Evolutionary conservation across 129 eudicot species (phyloP).

Genomic region (Heracleum sosnowskyi): DNA sequence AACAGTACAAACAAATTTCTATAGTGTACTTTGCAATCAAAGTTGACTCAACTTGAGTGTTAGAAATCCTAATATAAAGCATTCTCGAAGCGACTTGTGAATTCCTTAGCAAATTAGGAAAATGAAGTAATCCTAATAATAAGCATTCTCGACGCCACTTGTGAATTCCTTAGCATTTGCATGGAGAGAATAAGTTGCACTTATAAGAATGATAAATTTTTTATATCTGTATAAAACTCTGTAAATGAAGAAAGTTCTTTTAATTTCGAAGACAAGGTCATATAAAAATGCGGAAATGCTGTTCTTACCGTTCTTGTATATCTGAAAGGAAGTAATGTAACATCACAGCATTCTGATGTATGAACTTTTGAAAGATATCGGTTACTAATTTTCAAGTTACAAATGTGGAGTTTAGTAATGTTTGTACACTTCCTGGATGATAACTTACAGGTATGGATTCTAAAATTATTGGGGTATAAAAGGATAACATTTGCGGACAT

Average conservation of each 20-base stretch:
- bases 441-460: constrained; percentile 23
- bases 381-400: neutral
- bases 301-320: neutral
- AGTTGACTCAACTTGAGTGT: neutral
- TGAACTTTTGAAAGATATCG: neutral
- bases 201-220: neutral
- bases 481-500: neutral
- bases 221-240: neutral
- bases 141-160: neutral
- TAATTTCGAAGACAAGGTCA: neutral
- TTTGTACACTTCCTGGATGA: too few relatives aligned
- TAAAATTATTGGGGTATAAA: constrained; percentile 25
- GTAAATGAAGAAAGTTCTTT: neutral
- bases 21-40: neutral
- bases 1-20: neutral
- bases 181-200: neutral
- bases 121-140: neutral
- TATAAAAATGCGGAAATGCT: neutral
- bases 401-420: neutral
- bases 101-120: neutral
- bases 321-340: constrained; percentile 10
- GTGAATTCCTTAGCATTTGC: neutral
- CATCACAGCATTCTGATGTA: neutral
- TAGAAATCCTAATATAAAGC: neutral
- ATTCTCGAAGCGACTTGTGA: neutral